Evolutionary conservation across 1,284 basidiomycete genomes (phyloP), one percentile per base, ranked within the genome.

Genomic region (Heterobasidion annosum): DNA sequence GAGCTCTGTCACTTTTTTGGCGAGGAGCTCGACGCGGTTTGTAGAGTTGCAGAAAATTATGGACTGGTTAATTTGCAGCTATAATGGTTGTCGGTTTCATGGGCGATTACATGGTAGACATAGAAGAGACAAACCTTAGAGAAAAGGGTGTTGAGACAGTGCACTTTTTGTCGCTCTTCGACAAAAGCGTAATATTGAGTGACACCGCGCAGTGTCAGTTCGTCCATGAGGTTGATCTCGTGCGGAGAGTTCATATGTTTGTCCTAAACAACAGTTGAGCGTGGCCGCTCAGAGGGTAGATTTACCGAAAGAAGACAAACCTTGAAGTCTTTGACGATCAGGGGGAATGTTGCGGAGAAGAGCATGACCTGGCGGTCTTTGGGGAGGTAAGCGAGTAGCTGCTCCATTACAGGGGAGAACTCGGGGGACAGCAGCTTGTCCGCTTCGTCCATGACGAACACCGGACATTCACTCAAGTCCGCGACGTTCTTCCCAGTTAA

Each of bases 31-130:
- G 73, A 99, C 96, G 59, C 96, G 94, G 77, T 98, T 98, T 64
- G 96, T 99, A 58, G 95, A 98, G 79, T 98, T 98, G 75, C 96
- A 98, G 75, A 98, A 98, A 68, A 98, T 98, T 75, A 98, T 98
- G 57, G 94, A 97, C 76, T 98, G 95, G 73, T 98, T 98, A 79
- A 98, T 98, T 91, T 98, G 95, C 53, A 98, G 84, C 91, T 95
- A 67, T n/a, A 55, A 19, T 19, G 12, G 12, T 25, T 25, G 25
- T 25, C 4, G 8, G 44, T n/a, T 12, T 8, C 13, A n/a, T 54
- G 7, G 56, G 57, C 9, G 57, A 65, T 64, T 49, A 59, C 64
- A 65, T 49, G 35, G 10, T 42, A 47, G 10, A n/a, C 51, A 40
- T 15, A 15, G 40, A 46, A 44, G 43, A 13, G 37, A 61, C 74